Conservation (phyloP, 805 yeast genomes). For the Diddensiella santjacobensis region DNA sequence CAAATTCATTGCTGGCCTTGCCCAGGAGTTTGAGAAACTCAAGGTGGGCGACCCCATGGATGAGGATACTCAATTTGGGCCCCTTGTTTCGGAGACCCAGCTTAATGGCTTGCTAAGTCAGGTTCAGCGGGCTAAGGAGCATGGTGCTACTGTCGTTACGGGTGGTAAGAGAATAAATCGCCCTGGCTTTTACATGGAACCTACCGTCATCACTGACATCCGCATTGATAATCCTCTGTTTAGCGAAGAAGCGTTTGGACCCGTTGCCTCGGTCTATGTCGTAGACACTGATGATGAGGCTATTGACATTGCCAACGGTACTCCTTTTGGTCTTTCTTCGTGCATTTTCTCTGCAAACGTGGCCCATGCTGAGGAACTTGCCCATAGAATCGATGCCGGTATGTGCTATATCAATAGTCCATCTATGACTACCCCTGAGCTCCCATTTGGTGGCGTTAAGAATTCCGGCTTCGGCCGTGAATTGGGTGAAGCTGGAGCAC, state of each 20-base stretch:
- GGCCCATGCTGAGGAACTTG: constrained; percentile 47
- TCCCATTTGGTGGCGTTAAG: constrained; percentile 63
- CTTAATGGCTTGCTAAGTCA: constrained; percentile 48
- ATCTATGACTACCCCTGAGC: constrained; percentile 34
- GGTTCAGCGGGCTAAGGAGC: constrained; percentile 55
- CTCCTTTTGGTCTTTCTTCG: constrained; percentile 55
- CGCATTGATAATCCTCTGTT: constrained; percentile 48
- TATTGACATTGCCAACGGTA: constrained; percentile 49
- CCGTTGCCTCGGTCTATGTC: constrained; percentile 53
- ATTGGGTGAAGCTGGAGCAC: constrained; percentile 34
- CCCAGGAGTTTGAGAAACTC: constrained; percentile 44
- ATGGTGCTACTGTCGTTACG: constrained; percentile 37
- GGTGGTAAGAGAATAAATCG: constrained; percentile 48
- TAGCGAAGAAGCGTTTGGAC: constrained; percentile 63
- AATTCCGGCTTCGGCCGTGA: constrained; percentile 70
- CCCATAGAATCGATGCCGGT: constrained; percentile 59
- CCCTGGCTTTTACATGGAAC: constrained; percentile 51
- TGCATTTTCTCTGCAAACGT: constrained; percentile 53
- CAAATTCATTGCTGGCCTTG: constrained; percentile 43
- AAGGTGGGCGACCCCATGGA: constrained; percentile 57
- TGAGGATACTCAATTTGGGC: constrained; percentile 48
- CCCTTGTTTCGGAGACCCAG: constrained; percentile 45
- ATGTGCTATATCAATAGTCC: constrained; percentile 22
- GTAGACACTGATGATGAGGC: constrained; percentile 53
- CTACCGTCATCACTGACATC: constrained; percentile 52